Evolutionary conservation across 1,284 basidiomycete species (phyloP).

Genomic region (Rhodotorula sp.): DNA sequence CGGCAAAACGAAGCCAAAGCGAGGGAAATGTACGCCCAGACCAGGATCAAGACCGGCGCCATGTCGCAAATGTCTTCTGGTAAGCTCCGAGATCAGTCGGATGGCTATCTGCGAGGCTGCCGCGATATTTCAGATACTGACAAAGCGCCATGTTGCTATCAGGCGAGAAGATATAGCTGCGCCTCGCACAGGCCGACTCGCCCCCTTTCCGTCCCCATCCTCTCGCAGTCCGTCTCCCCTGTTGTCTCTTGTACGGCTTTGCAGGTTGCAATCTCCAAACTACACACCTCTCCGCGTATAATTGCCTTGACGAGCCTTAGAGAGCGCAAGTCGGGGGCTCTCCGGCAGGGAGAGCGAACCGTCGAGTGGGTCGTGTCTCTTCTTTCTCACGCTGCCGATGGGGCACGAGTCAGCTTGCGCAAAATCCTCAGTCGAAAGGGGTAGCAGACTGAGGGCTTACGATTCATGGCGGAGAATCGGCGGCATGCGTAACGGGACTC

Average conservation of each 20-base stretch:
- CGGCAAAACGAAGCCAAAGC: slow-evolving; percentile 23
- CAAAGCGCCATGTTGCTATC: background rate
- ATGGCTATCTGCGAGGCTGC: background rate
- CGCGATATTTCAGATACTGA: background rate
- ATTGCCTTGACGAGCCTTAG: background rate
- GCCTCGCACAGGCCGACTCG: no score
- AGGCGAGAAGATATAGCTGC: slow-evolving; percentile 16
- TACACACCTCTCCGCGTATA: background rate
- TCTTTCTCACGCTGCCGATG: no score
- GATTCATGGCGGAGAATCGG: no score
- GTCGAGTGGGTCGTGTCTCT: no score
- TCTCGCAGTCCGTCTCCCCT: background rate
- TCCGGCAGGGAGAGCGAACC: no score
- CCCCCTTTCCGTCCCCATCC: background rate
- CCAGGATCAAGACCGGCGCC: slow-evolving; percentile 17
- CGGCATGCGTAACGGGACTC: no score
- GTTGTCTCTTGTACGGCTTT: background rate
- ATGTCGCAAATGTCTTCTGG: slow-evolving; percentile 12
- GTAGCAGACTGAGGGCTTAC: no score
- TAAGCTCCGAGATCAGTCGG: background rate
- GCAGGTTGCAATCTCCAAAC: no score
- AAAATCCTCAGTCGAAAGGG: no score
- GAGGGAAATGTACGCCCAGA: slow-evolving; percentile 12
- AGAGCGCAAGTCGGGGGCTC: no score
- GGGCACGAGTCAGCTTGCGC: no score